Percentiles rank a stretch among this genome's conserved stretches.
phyloP scores from a whole-genome alignment of 176 grass and related monocot genomes.

The Typha latifolia region DNA sequence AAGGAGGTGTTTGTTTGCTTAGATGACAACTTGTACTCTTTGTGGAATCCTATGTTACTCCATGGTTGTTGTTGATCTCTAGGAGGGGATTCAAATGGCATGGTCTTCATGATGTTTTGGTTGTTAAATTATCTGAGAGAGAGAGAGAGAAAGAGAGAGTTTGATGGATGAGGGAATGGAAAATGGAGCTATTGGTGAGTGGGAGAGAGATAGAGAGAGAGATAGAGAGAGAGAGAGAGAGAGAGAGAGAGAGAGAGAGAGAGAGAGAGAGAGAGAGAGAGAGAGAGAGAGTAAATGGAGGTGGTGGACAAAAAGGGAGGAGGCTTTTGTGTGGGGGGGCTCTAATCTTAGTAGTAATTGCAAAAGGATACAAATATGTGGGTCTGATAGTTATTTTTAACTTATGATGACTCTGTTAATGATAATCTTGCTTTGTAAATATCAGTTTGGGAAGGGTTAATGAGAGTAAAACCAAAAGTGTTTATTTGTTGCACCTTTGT shows the following conservation, averaged over 20 bases:
- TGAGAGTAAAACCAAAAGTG: no score
- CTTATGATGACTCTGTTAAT: no score
- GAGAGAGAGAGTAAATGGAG: slow-evolving; percentile 1
- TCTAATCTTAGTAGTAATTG: slow-evolving; percentile 14
- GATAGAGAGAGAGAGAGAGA: neutral
- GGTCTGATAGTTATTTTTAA: no score
- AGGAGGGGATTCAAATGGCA: slow-evolving; percentile 38
- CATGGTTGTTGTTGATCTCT: slow-evolving; percentile 5
- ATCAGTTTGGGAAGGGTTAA: no score
- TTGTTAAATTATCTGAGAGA: neutral
- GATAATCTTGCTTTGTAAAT: no score
- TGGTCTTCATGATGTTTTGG: slow-evolving; percentile 37
- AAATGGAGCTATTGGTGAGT: neutral
- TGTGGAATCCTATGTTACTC: neutral
- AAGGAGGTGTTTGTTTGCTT: slow-evolving; percentile 24
- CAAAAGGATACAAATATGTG: no score
- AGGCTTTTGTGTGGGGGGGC: slow-evolving; percentile 24
- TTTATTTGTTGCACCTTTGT: no score
- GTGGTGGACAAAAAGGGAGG: slow-evolving; percentile 36
- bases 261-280: neutral
- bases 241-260: neutral
- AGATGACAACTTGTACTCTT: neutral
- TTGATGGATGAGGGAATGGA: slow-evolving; percentile 8
- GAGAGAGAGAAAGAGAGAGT: slow-evolving; percentile 13
- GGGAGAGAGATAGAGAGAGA: neutral